Base-by-base conservation (phyloP, 2,329 filamentous ascomycete species). In the Chalaropsis ovoidea region DNA sequence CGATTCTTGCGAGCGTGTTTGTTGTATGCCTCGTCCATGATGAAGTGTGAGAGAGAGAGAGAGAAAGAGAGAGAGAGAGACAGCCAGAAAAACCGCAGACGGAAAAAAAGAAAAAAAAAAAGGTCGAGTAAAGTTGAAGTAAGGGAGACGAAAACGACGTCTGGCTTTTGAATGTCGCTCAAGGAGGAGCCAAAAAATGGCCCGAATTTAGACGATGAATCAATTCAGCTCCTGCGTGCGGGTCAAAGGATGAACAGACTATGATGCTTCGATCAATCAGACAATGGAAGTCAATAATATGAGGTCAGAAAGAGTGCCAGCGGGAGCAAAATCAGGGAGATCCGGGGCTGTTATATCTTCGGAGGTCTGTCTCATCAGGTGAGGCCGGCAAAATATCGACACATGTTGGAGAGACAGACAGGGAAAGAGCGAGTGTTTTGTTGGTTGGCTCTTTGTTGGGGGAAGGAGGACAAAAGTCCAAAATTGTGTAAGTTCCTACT, bases 11-110 rank as follows among this genome's bases (percentile, higher is more conserved):
- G 79, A 63, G 82, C 77, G 71, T 85, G 82, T 69, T 83, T 83
- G 69, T 82, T 83, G 73, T 83, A 85, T 67, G 82, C 81, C 68
- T 80, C 76, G 69, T 86, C 84, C 83, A 86, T 83, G 65, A 61
- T 74, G 67, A 60, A 13, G 31, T 35, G 47, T 31, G 39, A 2
- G 17, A 47, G 42, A 7, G 35, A 52, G n/a, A 17, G 24, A 47
- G 49, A 35, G 35, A 4, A 31, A 13, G 22, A 35, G 27, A 4
- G 10, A 64, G 31, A 35, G 19, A 31, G 15, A 47, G 24, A 41
- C 45, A 17, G 2, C 6, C 3, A 58, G 31, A 19, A 42, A 60
- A 47, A 52, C 49, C n/a, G 19, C n/a, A 17, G 2, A 54, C 6
- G 49, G n/a, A 61, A 61, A 17, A 42, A 6, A 65, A 45, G 52